phyloP scores from a whole-genome alignment of 1,139 yeast species.

The Trichomonascaceae sp. region DNA sequence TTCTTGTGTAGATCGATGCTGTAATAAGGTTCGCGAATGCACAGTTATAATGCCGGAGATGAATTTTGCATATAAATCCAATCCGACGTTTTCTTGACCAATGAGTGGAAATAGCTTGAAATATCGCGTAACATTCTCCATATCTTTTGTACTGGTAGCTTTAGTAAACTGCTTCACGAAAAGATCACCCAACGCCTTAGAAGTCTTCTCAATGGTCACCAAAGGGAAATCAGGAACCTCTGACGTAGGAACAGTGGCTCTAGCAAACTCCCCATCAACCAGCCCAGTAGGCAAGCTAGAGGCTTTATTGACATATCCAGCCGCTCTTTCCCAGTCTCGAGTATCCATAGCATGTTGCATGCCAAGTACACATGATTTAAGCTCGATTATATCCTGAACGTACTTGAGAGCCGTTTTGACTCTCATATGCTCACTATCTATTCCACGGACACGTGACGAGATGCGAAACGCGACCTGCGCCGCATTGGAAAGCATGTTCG shows the following conservation, averaged over 20 bases:
- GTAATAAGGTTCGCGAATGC: constrained; percentile 59
- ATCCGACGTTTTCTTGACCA: constrained; percentile 63
- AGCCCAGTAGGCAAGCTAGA: constrained; percentile 47
- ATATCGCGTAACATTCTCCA: constrained; percentile 63
- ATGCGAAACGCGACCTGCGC: constrained; percentile 60
- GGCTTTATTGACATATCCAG: constrained; percentile 53
- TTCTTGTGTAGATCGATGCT: constrained; percentile 21
- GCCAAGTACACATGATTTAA: constrained; percentile 60
- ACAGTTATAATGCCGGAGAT: constrained; percentile 80
- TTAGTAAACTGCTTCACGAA: constrained; percentile 59
- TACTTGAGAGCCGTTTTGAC: constrained; percentile 61
- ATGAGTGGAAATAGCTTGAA: constrained; percentile 87
- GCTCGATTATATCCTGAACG: constrained; percentile 56
- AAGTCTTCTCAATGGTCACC: constrained; percentile 52
- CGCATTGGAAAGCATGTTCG: constrained; percentile 50
- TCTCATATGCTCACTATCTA: constrained; percentile 66
- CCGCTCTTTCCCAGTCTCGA: constrained; percentile 67
- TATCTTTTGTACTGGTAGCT: constrained; percentile 64
- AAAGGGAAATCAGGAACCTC: constrained; percentile 82
- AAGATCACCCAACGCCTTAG: constrained; percentile 47
- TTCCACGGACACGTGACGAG: constrained; percentile 60
- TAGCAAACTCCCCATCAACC: constrained; percentile 66
- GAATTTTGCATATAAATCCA: constrained; percentile 75
- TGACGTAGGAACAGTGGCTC: constrained; percentile 80
- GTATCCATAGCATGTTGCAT: constrained; percentile 64